Base-by-base conservation (phyloP, 2,329 filamentous ascomycete genomes). In the Parafenestella ontariensis region DNA sequence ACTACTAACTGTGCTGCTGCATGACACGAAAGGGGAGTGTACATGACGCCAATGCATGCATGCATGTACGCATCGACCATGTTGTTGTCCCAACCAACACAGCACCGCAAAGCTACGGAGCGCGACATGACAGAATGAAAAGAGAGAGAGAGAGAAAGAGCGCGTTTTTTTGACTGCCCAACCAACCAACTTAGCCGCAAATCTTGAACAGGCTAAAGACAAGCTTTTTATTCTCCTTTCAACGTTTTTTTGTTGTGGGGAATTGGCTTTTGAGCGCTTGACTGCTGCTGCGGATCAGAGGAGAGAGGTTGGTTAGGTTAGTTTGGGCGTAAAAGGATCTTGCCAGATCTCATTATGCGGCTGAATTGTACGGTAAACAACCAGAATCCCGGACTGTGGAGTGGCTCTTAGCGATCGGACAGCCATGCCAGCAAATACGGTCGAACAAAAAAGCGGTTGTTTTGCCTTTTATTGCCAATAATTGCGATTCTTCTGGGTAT, bases 41-140 rank as follows among this genome's bases (percentile, higher is more conserved):
- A 66, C 62, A 68, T 61, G 58, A 64, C 59, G 59, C 61, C 61
- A 61, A 67, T 58, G 66, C 63, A 63, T 64, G 66, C 63, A 63
- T 64, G 62, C 59, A 63, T 62, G 62, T 58, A 65, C 65, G 63
- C 62, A 62, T 62, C 56, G 66, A 58, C 61, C 62, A 66, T n/a
- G n/a, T n/a, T n/a, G n/a, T n/a, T 50, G 56, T 54, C 50, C 50
- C 54, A 52, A 54, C 26, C 41, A 48, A 46, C 13, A 4, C 20
- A 26, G 9, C 24, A 26, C 24, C 24, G 24, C n/a, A 26, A 26
- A 5, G 5, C 33, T 4, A 36, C 5, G 33, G 33, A 36, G 33
- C 13, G 33, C 5, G 33, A 18, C 13, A 49, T 44, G 41, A 37
- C 20, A n/a, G n/a, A n/a, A n/a, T n/a, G n/a, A n/a, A n/a, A n/a